Evolutionary conservation across 306 rosid species (phyloP).

Genomic region (Luffa acutangula): DNA sequence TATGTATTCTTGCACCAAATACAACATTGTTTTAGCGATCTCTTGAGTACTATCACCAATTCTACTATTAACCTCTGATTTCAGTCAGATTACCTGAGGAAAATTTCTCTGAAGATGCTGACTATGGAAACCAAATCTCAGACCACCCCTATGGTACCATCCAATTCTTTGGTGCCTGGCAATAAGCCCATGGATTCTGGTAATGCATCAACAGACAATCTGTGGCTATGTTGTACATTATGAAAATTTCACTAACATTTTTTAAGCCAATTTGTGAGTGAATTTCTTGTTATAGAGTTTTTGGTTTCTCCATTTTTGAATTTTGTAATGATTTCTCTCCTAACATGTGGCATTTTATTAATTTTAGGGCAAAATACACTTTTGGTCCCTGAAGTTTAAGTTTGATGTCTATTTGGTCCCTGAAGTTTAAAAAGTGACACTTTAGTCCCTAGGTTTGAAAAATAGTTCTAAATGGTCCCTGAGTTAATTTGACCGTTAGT

Average conservation of each 20-base stretch:
- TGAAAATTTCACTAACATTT: neutral
- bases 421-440: too few relatives aligned
- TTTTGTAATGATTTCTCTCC: neutral
- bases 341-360: neutral
- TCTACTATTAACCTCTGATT: neutral
- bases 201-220: conserved; percentile 6
- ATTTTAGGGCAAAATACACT: neutral
- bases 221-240: neutral
- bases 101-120: conserved; percentile 41
- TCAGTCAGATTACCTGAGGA: conserved; percentile 28
- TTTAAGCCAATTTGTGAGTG: neutral
- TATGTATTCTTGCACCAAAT: neutral
- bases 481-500: too few relatives aligned
- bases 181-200: conserved; percentile 60
- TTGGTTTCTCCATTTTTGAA: neutral
- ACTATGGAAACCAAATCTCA: conserved; percentile 64
- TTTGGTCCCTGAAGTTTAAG: too few relatives aligned
- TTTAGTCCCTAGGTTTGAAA: too few relatives aligned
- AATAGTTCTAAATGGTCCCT: too few relatives aligned
- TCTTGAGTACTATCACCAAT: neutral
- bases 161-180: conserved; percentile 38
- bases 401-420: too few relatives aligned
- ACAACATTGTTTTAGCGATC: neutral
- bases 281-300: neutral
- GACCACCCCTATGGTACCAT: conserved; percentile 19